phyloP scores from a whole-genome alignment of 2,329 filamentous ascomycete species.

The Ophiocordyceps sinensis region DNA sequence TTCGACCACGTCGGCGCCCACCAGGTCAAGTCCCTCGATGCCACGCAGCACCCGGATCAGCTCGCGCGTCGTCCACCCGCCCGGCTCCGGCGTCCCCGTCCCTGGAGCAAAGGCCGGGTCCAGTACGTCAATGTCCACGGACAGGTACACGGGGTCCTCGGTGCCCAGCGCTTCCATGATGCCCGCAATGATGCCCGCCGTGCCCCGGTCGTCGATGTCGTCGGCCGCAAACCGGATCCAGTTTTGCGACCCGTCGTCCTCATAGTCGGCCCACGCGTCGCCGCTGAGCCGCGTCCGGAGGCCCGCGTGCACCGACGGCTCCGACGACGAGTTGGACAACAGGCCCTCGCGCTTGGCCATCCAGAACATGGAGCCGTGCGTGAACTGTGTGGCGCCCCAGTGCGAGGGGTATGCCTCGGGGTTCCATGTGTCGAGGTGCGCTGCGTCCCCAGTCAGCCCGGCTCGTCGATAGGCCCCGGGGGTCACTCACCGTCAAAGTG shows the following conservation, averaged over 20 bases:
- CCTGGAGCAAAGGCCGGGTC: conserved; percentile 56
- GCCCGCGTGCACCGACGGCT: conserved; percentile 68
- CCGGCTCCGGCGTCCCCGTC: conserved; percentile 79
- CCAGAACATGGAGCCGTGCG: conserved; percentile 88
- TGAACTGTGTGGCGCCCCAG: conserved; percentile 57
- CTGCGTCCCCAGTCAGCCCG: conserved; percentile 7
- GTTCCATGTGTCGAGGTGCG: conserved; percentile 75
- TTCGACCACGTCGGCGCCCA: conserved; percentile 84
- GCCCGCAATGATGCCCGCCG: conserved; percentile 49
- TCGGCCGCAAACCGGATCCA: conserved; percentile 69
- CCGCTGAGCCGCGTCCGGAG: conserved; percentile 63
- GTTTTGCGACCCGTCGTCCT: conserved; percentile 59
- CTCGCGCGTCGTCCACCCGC: conserved; percentile 83
- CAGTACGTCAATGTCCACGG: conserved; percentile 70
- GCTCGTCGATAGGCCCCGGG: neutral
- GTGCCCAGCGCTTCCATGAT: conserved; percentile 63
- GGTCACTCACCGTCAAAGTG: conserved; percentile 51
- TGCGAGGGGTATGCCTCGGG: conserved; percentile 64
- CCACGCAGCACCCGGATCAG: conserved; percentile 71
- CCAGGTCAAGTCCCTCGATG: conserved; percentile 68
- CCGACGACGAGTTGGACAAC: conserved; percentile 53
- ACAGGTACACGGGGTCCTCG: conserved; percentile 67
- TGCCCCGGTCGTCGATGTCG: conserved; percentile 74
- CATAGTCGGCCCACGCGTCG: conserved; percentile 50
- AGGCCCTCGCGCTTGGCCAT: conserved; percentile 69